Percentiles rank a stretch among this genome's conserved stretches.
These are phyloP conservation scores for Erigeron canadensis DNA, from an alignment of 129 eudicot genomes.

Conservation along the genomic window DNA sequence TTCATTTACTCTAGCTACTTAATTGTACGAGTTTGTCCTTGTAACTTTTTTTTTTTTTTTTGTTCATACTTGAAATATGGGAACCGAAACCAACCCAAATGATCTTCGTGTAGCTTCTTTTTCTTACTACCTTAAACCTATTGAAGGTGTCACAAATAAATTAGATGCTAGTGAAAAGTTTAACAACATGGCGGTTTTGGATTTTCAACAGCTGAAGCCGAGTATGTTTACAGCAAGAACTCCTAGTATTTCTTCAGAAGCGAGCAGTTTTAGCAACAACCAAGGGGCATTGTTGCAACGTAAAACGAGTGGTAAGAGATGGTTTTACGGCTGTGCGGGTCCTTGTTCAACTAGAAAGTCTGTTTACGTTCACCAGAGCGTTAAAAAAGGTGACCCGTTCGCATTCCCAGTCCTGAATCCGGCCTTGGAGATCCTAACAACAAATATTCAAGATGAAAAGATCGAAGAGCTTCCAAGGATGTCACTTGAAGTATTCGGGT, in stretches of 20 bases:
- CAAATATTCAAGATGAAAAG: slow-evolving; percentile 16
- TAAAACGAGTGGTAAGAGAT: slow-evolving; percentile 37
- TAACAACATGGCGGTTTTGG: slow-evolving; percentile 32
- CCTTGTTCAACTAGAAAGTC: slow-evolving; percentile 53
- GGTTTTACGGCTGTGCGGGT: slow-evolving; percentile 41
- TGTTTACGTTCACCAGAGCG: slow-evolving; percentile 29
- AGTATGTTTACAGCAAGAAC: slow-evolving; percentile 40
- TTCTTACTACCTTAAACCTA: slow-evolving; percentile 57
- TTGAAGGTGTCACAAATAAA: slow-evolving; percentile 31
- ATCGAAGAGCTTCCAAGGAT: slow-evolving; percentile 44
- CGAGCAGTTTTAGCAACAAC: slow-evolving; percentile 56
- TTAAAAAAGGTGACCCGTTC: slow-evolving; percentile 34
- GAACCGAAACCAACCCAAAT: slow-evolving; percentile 29
- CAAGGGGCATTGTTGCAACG: slow-evolving; percentile 44
- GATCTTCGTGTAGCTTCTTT: slow-evolving; percentile 64
- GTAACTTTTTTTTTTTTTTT: background rate
- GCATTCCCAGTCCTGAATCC: slow-evolving; percentile 44
- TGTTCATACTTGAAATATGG: slow-evolving; percentile 18
- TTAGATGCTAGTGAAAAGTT: slow-evolving; percentile 16
- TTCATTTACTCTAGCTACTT: background rate
- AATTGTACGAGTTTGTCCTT: background rate
- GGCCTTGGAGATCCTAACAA: slow-evolving; percentile 15
- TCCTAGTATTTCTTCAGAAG: slow-evolving; percentile 47
- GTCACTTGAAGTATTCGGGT: slow-evolving; percentile 75
- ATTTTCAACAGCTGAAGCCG: slow-evolving; percentile 29